Base-by-base conservation (phyloP, 2,329 filamentous ascomycete species). In the Diaporthe destruens region DNA sequence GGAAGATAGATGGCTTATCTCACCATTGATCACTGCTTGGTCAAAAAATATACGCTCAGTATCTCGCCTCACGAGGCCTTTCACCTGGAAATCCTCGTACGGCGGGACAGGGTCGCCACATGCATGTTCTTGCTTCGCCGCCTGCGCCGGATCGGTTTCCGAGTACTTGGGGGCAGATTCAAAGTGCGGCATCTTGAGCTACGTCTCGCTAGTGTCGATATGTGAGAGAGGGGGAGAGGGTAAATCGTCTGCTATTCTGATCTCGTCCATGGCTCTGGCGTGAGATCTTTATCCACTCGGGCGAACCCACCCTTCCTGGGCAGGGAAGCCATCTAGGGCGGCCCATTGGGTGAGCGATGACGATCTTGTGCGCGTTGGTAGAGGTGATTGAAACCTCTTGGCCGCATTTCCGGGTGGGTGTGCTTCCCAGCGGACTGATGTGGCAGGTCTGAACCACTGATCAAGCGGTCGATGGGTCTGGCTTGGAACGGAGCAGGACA, bases 31-130 rank as follows among this genome's bases (percentile, higher is more conserved):
- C 18, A 59, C 53, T 11, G 39, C 71, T 7, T 72, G 53, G 49
- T 57, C 32, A 67, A 56, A 65, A 23, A 63, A 71, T 63, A 69
- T 59, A 42, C 54, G 54, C 34, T 69, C 67, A 6, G 67, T 69
- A 6, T 69, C 67, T 69, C 67, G 59, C 39, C 67, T 56, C 32
- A 59, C 39, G 5, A 69, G 67, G 6, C 54, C 51, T 6, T 59
- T 39, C 1, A 59, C 54, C 20, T 53, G 42, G 3, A 59, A 49
- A 16, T 53, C 67, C 23, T 59, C 54, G 16, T 51, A 59, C 11
- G 67, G 42, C n/a, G 54, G 67, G 2, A 39, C 67, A 6, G 67
- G 54, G 20, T 59, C n/a, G 7, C 29, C 29, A 29, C 29, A 29
- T 29, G 54, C 32, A 1, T 51, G 23, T 6, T 29, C 16, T 7